Conservation (phyloP, 257 asterid species). For the Solanum paucissectum region DNA sequence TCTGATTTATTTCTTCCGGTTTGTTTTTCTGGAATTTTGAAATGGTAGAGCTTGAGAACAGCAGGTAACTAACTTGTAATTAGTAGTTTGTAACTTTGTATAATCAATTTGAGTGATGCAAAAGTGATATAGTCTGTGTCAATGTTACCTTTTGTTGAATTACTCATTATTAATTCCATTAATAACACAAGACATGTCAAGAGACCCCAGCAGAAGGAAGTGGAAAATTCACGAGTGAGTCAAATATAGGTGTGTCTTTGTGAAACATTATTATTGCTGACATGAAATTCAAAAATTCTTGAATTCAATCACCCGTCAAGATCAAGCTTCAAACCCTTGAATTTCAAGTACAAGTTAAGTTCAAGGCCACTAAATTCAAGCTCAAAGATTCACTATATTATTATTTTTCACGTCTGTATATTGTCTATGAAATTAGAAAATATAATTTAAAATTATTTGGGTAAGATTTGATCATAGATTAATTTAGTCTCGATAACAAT, state of each 20-base stretch:
- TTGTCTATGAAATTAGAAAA: no score
- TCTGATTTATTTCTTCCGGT: not conserved
- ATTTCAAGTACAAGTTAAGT: no score
- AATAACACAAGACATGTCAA: not conserved
- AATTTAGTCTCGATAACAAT: no score
- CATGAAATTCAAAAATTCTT: not conserved
- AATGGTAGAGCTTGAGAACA: not conserved
- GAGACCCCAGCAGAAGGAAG: no score
- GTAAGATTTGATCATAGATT: no score
- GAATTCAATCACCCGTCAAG: no score
- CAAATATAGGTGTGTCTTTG: not conserved
- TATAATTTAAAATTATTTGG: no score
- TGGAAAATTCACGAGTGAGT: not conserved
- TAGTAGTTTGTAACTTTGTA: not conserved
- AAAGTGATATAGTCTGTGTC: not conserved
- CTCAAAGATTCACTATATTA: no score
- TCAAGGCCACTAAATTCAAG: no score
- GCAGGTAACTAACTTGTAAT: not conserved
- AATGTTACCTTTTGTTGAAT: not conserved
- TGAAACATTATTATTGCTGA: not conserved
- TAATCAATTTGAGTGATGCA: not conserved
- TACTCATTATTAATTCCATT: not conserved
- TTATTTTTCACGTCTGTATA: no score
- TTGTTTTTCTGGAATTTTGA: constrained; percentile 1
- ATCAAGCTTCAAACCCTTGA: no score